Evolutionary conservation across 2,329 filamentous ascomycete genomes (phyloP), one percentile per base, ranked within the genome.

Genomic region (Xylaria sp.): DNA sequence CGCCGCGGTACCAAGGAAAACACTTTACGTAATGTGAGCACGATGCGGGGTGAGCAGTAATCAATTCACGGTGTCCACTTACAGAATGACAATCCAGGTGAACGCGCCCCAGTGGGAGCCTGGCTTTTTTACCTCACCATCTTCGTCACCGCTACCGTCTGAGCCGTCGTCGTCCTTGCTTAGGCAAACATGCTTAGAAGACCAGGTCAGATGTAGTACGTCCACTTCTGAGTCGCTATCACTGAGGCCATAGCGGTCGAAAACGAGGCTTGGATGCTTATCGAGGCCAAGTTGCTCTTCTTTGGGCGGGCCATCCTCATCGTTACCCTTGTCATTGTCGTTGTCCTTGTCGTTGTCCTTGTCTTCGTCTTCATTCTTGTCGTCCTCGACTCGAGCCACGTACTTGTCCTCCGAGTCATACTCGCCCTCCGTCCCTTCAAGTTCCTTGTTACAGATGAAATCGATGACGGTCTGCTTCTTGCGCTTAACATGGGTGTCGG

Each of bases 71-170:
- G 23, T 43, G 43, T 41, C 53, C 39, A 85, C 92, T 85, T 82
- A 97, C 94, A 98, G 89, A 73, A 99, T 90, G 73, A 98, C 88
- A 76, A 98, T 88, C 96, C 96, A 99, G 20, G 95, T 97, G 77
- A 98, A 98, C 84, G 97, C 96, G 1, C 96, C 96, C 96, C 95
- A 98, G 77, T 89, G 86, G 20, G 80, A 80, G 61, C 84, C 83
- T 65, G 83, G 82, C 66, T 81, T 78, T 48, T 77, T 72, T 45
- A 83, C 82, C 81, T 82, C 18, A 83, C 81, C 56, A 82, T 67
- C 62, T 30, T 36, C 45, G 18, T 63, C 69, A 81, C 73, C 82
- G 82, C 83, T 81, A 43, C 77, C 80, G 34, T 79, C 78, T 58
- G 76, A 75, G 60, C 80, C 72, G 30, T 78, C 73, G 74, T 79